A percentile compares a stretch with the other conserved stretches of the same genome.
Conservation (phyloP, 176 grass and related monocot species). For the Triticum turgidum region DNA sequence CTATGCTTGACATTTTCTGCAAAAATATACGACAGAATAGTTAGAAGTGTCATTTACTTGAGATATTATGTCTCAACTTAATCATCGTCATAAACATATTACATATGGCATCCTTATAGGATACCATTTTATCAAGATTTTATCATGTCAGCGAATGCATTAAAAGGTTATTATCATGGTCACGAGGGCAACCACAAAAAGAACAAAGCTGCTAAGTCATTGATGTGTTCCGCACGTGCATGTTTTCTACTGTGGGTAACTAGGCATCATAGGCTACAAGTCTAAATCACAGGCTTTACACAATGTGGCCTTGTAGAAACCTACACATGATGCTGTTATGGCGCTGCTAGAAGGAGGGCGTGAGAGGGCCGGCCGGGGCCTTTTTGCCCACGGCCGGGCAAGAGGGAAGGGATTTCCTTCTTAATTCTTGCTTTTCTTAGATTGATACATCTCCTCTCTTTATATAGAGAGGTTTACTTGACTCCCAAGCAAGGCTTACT, state of each 20-base stretch:
- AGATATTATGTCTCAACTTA: conserved; percentile 16
- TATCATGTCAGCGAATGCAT: conserved; percentile 6
- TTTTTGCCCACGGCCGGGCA: no score
- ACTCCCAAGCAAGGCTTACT: no score
- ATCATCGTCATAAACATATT: neutral
- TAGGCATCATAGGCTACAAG: neutral
- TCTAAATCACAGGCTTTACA: neutral
- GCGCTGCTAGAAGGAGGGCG: no score
- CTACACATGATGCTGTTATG: neutral
- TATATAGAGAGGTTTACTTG: no score
- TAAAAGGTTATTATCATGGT: neutral
- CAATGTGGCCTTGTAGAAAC: neutral
- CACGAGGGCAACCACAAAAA: neutral
- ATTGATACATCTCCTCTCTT: no score
- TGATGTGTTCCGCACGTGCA: neutral
- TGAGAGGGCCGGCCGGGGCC: no score
- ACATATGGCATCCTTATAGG: neutral
- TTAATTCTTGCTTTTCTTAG: no score
- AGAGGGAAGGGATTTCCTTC: no score
- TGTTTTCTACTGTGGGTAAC: conserved; percentile 4
- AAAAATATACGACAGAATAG: conserved; percentile 26
- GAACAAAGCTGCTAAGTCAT: neutral
- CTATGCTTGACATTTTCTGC: conserved; percentile 99
- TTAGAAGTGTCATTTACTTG: conserved; percentile 22
- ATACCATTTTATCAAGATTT: conserved; percentile 21